Evolutionary conservation across 805 yeast genomes (phyloP), one percentile per base, ranked within the genome.

Genomic region (Yarrowia sp.): DNA sequence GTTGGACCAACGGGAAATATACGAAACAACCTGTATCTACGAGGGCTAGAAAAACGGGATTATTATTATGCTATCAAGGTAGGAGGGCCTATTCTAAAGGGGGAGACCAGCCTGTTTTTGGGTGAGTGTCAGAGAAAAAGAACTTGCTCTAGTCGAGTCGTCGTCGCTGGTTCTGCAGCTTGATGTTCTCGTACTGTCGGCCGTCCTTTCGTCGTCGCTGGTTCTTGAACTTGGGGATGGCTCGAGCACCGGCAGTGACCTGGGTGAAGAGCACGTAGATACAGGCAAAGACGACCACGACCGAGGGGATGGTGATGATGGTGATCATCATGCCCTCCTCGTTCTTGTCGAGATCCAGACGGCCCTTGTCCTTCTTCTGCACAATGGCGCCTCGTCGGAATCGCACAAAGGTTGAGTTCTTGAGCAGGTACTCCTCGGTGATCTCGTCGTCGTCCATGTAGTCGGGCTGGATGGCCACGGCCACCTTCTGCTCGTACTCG

Each of bases 391-490:
- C 71, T 16, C 50, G 59, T 38, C 73, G 67, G 53, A 72, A 50
- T 14, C 63, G 48, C 16, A 90, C 86, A 52, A 82, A 75, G 3
- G 89, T 84, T 26, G 87, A 87, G 72, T 85, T 81, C 71, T 84
- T 80, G 71, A 85, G 71, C 14, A 85, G 79, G 11, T 40, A 63
- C 32, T 63, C 56, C 8, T 48, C 56, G 70, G 86, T 82, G 74
- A 89, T 89, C 1, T 88, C 93, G 3, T 87, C 91, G 76, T 88
- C 92, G 2, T 81, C 74, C 19, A 88, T 81, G 55, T 80, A 81
- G 68, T 86, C 89, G 0, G 96, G 94, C 77, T 92, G 97, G 59
- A 92, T 83, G 2, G 93, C 82, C 50, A 92, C 78, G 63, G 88
- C 80, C 12, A 90, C 87, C 70, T 84, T 83, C 73, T 84, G 85